These are phyloP conservation scores for Aspergillus unguis DNA, from an alignment of 2,329 filamentous ascomycete genomes.

Conservation along the genomic window DNA sequence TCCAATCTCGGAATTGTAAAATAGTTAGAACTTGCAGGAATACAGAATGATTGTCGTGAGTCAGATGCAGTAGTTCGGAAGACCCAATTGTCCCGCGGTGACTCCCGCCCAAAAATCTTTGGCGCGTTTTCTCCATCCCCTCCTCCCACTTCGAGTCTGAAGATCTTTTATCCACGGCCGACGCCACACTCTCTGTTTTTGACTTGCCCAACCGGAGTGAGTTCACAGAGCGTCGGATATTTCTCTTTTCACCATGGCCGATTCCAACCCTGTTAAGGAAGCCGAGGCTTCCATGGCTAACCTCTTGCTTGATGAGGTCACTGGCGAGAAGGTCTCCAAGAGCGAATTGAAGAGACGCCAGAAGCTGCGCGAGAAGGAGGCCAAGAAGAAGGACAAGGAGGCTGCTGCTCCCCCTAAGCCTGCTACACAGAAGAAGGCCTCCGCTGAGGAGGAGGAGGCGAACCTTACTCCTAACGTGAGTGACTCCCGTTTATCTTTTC, in stretches of 20 bases:
- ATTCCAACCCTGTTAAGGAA: conserved; percentile 41
- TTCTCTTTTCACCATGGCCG: conserved; percentile 32
- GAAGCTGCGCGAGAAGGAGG: conserved; percentile 84
- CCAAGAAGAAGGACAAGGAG: conserved; percentile 83
- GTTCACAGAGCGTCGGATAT: conserved; percentile 6
- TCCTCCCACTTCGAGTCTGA: conserved; percentile 17
- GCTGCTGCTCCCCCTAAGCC: conserved; percentile 62
- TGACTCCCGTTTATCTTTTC: conserved; percentile 15
- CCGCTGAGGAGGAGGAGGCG: conserved; percentile 61
- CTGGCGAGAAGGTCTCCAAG: conserved; percentile 83
- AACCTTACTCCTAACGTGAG: conserved; percentile 72
- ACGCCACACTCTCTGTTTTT: conserved; percentile 9
- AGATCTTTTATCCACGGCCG: conserved; percentile 18
- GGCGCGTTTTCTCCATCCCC: conserved; percentile 14
- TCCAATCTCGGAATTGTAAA: background rate
- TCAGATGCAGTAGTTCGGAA: conserved; percentile 1
- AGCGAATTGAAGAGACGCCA: conserved; percentile 89
- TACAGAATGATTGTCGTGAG: background rate
- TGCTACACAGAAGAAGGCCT: conserved; percentile 56
- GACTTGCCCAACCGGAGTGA: conserved; percentile 15
- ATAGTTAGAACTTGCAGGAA: background rate
- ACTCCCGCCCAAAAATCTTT: conserved; percentile 36
- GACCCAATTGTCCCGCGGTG: conserved; percentile 28
- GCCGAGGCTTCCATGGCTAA: conserved; percentile 59
- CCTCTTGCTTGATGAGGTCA: conserved; percentile 85